These are phyloP conservation scores for Cadophora malorum DNA, from an alignment of 2,329 filamentous ascomycete species.

Conservation along the genomic window DNA sequence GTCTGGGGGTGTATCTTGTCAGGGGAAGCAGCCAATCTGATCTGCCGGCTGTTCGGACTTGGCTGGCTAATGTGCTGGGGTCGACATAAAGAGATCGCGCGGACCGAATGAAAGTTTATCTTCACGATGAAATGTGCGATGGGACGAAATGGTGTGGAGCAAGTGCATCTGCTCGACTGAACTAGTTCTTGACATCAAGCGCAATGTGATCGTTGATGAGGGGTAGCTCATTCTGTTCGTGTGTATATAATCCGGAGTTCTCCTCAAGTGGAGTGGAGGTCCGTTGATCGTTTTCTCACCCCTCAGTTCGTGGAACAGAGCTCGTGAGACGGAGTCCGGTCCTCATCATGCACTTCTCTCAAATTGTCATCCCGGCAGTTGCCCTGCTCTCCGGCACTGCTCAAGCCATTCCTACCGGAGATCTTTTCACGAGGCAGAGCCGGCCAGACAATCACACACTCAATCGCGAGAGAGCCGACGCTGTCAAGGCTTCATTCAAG, in stretches of 20 bases:
- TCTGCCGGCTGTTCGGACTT: slow-evolving; percentile 20
- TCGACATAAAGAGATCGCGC: slow-evolving; percentile 3
- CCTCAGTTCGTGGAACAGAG: slow-evolving; percentile 12
- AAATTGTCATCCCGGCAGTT: slow-evolving; percentile 30
- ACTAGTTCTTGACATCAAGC: slow-evolving; percentile 10
- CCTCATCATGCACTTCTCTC: slow-evolving; percentile 37
- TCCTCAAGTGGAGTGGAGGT: background rate
- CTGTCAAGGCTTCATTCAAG: slow-evolving; percentile 72
- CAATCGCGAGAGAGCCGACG: slow-evolving; percentile 53
- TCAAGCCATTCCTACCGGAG: slow-evolving; percentile 35
- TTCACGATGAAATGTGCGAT: slow-evolving; percentile 5
- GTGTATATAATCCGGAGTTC: slow-evolving; percentile 18
- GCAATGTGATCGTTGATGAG: slow-evolving; percentile 22
- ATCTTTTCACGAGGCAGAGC: slow-evolving; percentile 26
- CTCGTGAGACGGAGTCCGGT: background rate
- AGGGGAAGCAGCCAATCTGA: slow-evolving; percentile 35
- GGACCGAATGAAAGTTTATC: slow-evolving; percentile 19
- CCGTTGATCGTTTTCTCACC: background rate
- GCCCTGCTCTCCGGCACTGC: slow-evolving; percentile 28
- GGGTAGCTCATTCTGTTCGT: slow-evolving; percentile 17
- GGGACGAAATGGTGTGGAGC: background rate
- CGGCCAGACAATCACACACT: slow-evolving; percentile 37
- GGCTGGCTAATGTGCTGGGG: slow-evolving; percentile 1
- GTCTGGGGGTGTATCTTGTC: background rate
- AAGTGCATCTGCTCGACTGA: slow-evolving; percentile 25